Evolutionary conservation across 2,329 filamentous ascomycete species (phyloP), one percentile per base, ranked within the genome.

Genomic region (Hortaea werneckii): DNA sequence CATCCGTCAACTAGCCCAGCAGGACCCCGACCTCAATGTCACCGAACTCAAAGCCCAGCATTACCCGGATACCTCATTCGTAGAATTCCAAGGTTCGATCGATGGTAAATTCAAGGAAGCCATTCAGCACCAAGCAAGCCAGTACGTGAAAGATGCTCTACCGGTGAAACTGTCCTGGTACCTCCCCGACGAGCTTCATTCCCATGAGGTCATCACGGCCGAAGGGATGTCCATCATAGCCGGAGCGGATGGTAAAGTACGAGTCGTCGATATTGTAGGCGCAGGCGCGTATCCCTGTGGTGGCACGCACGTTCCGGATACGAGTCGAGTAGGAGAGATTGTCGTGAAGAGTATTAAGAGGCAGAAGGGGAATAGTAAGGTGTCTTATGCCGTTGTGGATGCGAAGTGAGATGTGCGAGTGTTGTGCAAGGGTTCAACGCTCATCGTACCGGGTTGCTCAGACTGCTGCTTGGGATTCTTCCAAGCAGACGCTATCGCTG

Each of bases 51-150:
- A 49, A 37, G 47, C 47, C 1, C 40, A 42, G 43, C 47, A 49
- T 26, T 46, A 46, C 29, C 47, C 47, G 11, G 43, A 49, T 30
- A 32, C 45, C 6, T 46, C 32, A 26, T 50, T 50, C 29, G 45
- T 50, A 7, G 47, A 50, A 12, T 47, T 50, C 44, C 40, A 47
- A 20, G 44, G 47, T 10, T 11, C 43, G 10, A 47, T 50, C 29
- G 47, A 43, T 26, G 28, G 45, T 6, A 41, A 29, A 9, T 27
- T 28, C 11, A 48, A 48, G 20, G 46, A 45, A 6, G 46, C 46
- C n/a, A 48, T 48, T 20, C 46, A 48, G 42, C 10, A 29, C 8
- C 42, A 41, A 12, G 28, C 34, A 10, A 26, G 41, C 30, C 13
- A 40, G 41, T 47, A 29, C 29, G 41, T 47, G 10, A 9, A 40